phyloP scores from a whole-genome alignment of 208 protist genomes.

The Leptomonas pyrrhocoris region DNA sequence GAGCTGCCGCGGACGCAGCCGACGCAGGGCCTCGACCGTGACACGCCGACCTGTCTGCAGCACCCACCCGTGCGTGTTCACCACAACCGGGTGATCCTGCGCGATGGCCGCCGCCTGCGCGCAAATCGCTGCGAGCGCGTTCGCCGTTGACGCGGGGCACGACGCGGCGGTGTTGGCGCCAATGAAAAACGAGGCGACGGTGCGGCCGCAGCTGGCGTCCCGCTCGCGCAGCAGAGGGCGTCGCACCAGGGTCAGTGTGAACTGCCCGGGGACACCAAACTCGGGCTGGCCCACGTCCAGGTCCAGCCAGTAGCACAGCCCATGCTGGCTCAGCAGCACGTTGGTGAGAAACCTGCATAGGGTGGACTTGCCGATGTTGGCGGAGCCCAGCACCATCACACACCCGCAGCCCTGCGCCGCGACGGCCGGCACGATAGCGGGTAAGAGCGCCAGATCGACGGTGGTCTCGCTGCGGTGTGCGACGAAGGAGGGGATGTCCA shows the following conservation, averaged over 20 bases:
- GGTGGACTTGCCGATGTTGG: slow-evolving; percentile 86
- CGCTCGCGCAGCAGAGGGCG: slow-evolving; percentile 57
- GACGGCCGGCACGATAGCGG: slow-evolving; percentile 56
- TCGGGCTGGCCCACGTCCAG: slow-evolving; percentile 88
- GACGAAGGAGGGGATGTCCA: slow-evolving; percentile 75
- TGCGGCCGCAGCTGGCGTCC: slow-evolving; percentile 43
- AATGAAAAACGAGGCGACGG: slow-evolving; percentile 56
- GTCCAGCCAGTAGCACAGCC: slow-evolving; percentile 83
- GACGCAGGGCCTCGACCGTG: slow-evolving; percentile 77
- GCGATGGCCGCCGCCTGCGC: slow-evolving; percentile 35
- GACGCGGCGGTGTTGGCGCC: slow-evolving; percentile 43
- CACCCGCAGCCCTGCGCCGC: slow-evolving; percentile 33
- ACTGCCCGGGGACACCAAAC: slow-evolving; percentile 78
- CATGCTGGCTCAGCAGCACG: slow-evolving; percentile 72
- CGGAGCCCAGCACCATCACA: slow-evolving; percentile 75
- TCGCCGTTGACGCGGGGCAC: slow-evolving; percentile 52
- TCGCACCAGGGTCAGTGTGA: slow-evolving; percentile 63
- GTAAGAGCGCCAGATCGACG: slow-evolving; percentile 56
- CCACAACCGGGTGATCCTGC: slow-evolving; percentile 63
- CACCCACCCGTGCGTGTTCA: slow-evolving; percentile 93
- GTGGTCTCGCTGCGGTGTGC: slow-evolving; percentile 42
- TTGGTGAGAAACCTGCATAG: slow-evolving; percentile 84
- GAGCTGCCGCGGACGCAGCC: slow-evolving; percentile 68
- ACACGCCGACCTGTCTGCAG: slow-evolving; percentile 78
- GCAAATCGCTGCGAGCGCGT: slow-evolving; percentile 58